Percentiles rank a stretch among this genome's conserved stretches.
Conservation (phyloP, 345 rosid species). For the Jatropha curcas region DNA sequence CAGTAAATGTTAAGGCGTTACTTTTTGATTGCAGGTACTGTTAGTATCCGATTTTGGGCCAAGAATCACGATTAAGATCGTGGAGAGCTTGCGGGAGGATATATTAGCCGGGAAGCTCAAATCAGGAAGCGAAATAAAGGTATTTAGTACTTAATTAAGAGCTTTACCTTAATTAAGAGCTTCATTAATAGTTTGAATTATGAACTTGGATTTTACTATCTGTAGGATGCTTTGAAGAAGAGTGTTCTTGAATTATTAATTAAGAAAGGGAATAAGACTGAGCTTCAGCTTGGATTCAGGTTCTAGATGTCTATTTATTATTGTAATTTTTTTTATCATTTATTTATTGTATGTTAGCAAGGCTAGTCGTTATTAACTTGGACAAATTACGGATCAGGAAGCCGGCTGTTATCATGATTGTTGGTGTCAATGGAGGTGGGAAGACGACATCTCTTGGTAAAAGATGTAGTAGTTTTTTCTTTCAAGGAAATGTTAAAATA, state of each 20-base stretch:
- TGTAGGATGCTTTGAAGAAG: conserved; percentile 81
- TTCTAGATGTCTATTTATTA: conserved; percentile 17
- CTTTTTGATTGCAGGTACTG: conserved; percentile 47
- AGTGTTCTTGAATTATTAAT: conserved; percentile 69
- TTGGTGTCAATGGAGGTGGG: conserved; percentile 95
- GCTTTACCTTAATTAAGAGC: not conserved
- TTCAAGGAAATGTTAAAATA: not conserved
- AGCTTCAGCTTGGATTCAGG: conserved; percentile 91
- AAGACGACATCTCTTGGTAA: conserved; percentile 98
- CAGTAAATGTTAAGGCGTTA: too few species aligned
- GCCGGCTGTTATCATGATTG: conserved; percentile 87
- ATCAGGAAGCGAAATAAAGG: conserved; percentile 94
- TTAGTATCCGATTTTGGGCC: conserved; percentile 98
- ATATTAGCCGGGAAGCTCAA: conserved; percentile 80
- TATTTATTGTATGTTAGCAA: not conserved
- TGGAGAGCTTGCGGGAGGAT: conserved; percentile 80
- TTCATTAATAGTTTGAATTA: not conserved
- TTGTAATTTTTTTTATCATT: not conserved
- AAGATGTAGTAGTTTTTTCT: too few species aligned
- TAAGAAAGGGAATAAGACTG: conserved; percentile 66
- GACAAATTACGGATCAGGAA: conserved; percentile 48
- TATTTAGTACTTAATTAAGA: not conserved
- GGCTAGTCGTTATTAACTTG: conserved; percentile 10
- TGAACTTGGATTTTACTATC: not conserved
- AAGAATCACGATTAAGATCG: conserved; percentile 77